A percentile compares a stretch with the other conserved stretches of the same genome.
These are phyloP conservation scores for Hypoxylon cercidicola DNA, from an alignment of 495 filamentous ascomycete species.

Conservation along the genomic window DNA sequence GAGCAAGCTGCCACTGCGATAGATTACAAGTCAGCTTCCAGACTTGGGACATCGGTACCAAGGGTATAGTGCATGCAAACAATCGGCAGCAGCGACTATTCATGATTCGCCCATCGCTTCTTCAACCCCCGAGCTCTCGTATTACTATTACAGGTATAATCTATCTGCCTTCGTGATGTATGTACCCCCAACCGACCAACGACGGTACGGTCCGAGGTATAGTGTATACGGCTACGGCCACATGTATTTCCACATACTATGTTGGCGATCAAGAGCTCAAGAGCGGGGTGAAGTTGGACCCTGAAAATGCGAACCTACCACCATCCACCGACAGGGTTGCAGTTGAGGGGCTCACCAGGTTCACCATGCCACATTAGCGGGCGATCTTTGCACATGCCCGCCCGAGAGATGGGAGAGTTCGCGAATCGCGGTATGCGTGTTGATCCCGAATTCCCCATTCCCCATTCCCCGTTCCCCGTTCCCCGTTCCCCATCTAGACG, in stretches of 20 bases:
- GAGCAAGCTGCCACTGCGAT: slow-evolving; percentile 5
- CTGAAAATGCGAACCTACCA: slow-evolving; percentile 20
- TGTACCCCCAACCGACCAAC: no score
- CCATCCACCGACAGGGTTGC: slow-evolving; percentile 22
- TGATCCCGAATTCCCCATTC: background rate
- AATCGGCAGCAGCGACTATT: background rate
- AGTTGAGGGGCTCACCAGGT: slow-evolving; percentile 39
- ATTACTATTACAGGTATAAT: no score
- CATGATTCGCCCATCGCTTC: slow-evolving; percentile 1
- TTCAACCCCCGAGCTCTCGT: slow-evolving; percentile 16
- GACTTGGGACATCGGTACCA: background rate
- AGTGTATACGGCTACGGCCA: background rate
- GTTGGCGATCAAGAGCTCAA: slow-evolving; percentile 11
- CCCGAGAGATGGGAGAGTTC: slow-evolving; percentile 8
- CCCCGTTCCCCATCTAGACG: background rate
- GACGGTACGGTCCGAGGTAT: background rate
- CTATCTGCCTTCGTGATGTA: no score
- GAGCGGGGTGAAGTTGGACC: slow-evolving; percentile 28
- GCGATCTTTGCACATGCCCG: slow-evolving; percentile 40
- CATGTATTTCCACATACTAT: background rate
- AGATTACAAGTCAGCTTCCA: background rate
- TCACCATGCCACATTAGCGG: slow-evolving; percentile 29
- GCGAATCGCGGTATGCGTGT: slow-evolving; percentile 17
- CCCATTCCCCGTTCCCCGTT: background rate
- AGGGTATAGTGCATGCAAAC: background rate